Evolutionary conservation across 2,329 filamentous ascomycete genomes (phyloP).

Genomic region (Dactylellina drechsleri): DNA sequence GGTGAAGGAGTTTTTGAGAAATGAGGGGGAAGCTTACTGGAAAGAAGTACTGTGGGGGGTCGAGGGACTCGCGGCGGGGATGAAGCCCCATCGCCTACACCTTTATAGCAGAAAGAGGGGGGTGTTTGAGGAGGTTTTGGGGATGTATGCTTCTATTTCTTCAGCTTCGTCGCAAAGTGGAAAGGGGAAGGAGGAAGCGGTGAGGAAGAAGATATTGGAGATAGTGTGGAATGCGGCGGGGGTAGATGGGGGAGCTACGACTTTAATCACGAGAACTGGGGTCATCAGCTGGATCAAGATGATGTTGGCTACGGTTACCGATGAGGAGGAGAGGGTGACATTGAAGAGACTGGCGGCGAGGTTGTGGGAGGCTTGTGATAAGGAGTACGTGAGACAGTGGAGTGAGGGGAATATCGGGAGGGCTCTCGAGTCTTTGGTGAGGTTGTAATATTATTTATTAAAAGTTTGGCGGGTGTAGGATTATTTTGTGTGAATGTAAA

Average conservation of each 20-base stretch:
- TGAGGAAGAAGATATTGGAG: conserved; percentile 56
- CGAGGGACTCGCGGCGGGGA: conserved; percentile 49
- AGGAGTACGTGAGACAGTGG: conserved; percentile 57
- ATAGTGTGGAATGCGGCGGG: conserved; percentile 57
- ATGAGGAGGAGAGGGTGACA: conserved; percentile 22
- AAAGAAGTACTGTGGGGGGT: conserved; percentile 57
- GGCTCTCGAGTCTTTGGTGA: conserved; percentile 30
- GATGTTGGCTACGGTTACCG: conserved; percentile 31
- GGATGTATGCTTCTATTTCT: conserved; percentile 12
- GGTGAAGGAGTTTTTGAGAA: conserved; percentile 50
- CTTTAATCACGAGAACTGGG: conserved; percentile 58
- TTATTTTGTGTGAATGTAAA: no score
- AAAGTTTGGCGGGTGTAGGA: background rate
- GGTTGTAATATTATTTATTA: background rate
- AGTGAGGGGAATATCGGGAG: conserved; percentile 55
- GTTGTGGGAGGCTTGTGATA: conserved; percentile 57
- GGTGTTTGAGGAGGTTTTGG: conserved; percentile 41
- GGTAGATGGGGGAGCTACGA: conserved; percentile 57
- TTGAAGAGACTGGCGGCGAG: conserved; percentile 57
- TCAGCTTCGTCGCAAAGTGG: background rate
- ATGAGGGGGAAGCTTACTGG: conserved; percentile 55
- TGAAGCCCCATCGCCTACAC: no score
- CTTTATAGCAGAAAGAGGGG: conserved; percentile 32
- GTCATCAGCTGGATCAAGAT: conserved; percentile 56
- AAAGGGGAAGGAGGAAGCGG: conserved; percentile 17